Percentiles rank a stretch among this genome's conserved stretches.
Conservation (phyloP, 2,329 filamentous ascomycete genomes). For the Talaromyces sp. region DNA sequence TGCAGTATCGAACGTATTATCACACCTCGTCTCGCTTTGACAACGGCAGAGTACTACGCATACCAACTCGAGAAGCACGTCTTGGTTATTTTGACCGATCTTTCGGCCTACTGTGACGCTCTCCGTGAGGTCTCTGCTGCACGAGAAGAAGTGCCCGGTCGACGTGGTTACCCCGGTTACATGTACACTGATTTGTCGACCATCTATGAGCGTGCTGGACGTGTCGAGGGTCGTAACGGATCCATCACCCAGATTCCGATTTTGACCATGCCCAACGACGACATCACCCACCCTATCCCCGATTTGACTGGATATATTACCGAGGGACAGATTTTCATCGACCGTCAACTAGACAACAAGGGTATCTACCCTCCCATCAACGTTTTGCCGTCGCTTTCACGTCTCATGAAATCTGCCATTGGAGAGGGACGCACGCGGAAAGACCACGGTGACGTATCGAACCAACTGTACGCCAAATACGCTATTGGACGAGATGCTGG, state of each 20-base stretch:
- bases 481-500: conserved; percentile 93
- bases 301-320: conserved; percentile 99
- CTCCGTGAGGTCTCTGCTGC: conserved; percentile 97
- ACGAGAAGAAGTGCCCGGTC: conserved; percentile 96
- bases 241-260: conserved; percentile 99
- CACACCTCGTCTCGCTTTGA: conserved; percentile 94
- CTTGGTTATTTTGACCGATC: conserved; percentile 93
- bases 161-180: conserved; percentile 99
- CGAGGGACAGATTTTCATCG: conserved; percentile 96
- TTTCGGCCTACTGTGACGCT: conserved; percentile 97
- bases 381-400: conserved; percentile 92
- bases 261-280: conserved; percentile 98
- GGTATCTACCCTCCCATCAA: conserved; percentile 99
- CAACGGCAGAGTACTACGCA: conserved; percentile 98
- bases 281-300: conserved; percentile 98
- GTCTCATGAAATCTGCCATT: conserved; percentile 99
- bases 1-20: conserved; percentile 97
- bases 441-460: conserved; percentile 97
- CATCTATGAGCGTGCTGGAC: conserved; percentile 97
- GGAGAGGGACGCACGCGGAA: conserved; percentile 94
- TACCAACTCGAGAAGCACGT: conserved; percentile 99
- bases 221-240: conserved; percentile 93
- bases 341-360: conserved; percentile 90
- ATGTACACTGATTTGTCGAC: conserved; percentile 99
- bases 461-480: conserved; percentile 99